These are phyloP conservation scores for Xylaria hypoxylon DNA, from an alignment of 2,329 filamentous ascomycete genomes.

Conservation along the genomic window DNA sequence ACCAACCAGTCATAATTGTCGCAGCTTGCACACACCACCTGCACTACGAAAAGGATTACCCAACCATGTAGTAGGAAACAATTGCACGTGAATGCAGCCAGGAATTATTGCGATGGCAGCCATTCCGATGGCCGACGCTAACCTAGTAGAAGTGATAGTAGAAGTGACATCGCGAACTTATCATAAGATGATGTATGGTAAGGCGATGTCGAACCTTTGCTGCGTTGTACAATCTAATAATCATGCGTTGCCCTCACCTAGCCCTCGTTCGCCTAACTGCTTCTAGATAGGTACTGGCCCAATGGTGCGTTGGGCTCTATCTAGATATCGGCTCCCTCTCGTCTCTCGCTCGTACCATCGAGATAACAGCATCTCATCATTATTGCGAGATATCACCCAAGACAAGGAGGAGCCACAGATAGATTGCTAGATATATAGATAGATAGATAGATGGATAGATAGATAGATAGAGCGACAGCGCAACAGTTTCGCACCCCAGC, in stretches of 20 bases:
- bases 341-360: conserved; percentile 19
- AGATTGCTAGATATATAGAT: too few species aligned
- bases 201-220: conserved; percentile 18
- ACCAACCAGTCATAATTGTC: conserved; percentile 31
- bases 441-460: too few species aligned
- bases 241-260: conserved; percentile 27
- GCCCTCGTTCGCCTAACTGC: conserved; percentile 23
- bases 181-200: conserved; percentile 22
- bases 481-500: conserved; percentile 18
- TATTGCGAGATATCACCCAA: conserved; percentile 27
- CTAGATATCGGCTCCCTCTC: conserved; percentile 28
- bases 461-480: conserved; percentile 14
- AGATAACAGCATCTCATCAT: conserved; percentile 34
- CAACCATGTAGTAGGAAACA: conserved; percentile 28
- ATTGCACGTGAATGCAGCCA: conserved; percentile 25
- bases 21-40: conserved; percentile 31
- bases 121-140: conserved; percentile 17
- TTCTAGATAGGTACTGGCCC: conserved; percentile 16
- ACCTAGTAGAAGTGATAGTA: background rate
- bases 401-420: conserved; percentile 18
- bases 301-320: conserved; percentile 15
- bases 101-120: conserved; percentile 12
- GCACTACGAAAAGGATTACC: conserved; percentile 27
- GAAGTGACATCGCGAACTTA: conserved; percentile 30
- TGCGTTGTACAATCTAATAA: conserved; percentile 37